A percentile compares a stretch with the other conserved stretches of the same genome.
phyloP scores from a whole-genome alignment of 768 basidiomycete species.

The Phanerochaete sordida region DNA sequence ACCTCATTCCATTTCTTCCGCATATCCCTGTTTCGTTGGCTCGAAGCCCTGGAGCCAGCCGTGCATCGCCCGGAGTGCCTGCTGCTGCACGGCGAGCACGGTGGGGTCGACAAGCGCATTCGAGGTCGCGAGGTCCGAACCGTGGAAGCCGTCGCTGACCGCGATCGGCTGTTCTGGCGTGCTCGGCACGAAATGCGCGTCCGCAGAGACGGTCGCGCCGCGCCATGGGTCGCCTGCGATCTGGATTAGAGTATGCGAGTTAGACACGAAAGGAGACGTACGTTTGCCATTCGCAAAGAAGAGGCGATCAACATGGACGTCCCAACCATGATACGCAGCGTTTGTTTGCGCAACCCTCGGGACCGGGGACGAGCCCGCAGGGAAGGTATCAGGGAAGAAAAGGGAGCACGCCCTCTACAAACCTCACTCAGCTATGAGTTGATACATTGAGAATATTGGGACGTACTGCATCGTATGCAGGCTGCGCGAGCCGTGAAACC shows the following conservation, averaged over 20 bases:
- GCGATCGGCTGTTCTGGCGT: constrained; percentile 55
- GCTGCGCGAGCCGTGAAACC: constrained; percentile 47
- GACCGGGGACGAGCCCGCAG: constrained; percentile 30
- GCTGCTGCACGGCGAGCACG: constrained; percentile 48
- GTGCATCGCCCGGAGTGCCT: constrained; percentile 50
- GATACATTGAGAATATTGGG: neutral
- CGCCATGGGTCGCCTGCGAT: constrained; percentile 68
- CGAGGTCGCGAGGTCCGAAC: constrained; percentile 49
- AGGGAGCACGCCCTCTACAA: constrained; percentile 56
- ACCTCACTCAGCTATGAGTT: neutral
- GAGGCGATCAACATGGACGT: constrained; percentile 49
- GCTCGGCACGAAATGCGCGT: constrained; percentile 40
- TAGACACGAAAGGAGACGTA: constrained; percentile 30
- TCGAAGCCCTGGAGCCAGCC: constrained; percentile 47
- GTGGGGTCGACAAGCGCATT: constrained; percentile 46
- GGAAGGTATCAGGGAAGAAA: constrained; percentile 54
- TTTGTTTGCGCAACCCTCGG: constrained; percentile 45
- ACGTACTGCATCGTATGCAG: constrained; percentile 46
- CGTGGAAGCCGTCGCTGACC: constrained; percentile 62
- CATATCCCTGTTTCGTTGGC: constrained; percentile 7
- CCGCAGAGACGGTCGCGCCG: constrained; percentile 63
- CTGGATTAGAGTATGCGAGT: neutral
- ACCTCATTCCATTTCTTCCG: neutral
- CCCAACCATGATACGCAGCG: constrained; percentile 56
- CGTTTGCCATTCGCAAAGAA: constrained; percentile 71